Conservation (phyloP, 2,329 filamentous ascomycete genomes). For the Aspergillus luchuensis region DNA sequence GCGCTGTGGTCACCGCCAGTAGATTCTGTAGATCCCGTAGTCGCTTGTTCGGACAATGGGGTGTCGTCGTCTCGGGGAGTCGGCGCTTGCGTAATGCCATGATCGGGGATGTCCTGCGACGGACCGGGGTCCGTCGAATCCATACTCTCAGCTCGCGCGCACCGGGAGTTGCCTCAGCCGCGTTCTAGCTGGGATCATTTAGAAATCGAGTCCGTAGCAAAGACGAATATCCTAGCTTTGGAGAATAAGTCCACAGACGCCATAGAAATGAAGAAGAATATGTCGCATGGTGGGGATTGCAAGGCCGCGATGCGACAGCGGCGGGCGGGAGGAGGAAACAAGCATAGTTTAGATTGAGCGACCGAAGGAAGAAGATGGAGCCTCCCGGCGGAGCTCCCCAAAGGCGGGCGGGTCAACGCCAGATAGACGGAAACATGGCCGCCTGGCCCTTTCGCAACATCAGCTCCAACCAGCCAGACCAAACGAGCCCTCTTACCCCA, state of each 20-base stretch:
- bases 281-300: not conserved
- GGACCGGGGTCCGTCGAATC: conserved; percentile 11
- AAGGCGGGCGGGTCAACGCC: conserved; percentile 7
- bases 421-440: conserved; percentile 11
- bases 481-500: conserved; percentile 7
- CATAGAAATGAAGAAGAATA: not conserved
- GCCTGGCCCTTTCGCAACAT: not conserved
- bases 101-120: conserved; percentile 6
- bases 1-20: conserved; percentile 21
- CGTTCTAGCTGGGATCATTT: not conserved
- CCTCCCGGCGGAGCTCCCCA: conserved; percentile 1
- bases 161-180: conserved; percentile 13
- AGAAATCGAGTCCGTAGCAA: not conserved
- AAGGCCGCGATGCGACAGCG: not conserved
- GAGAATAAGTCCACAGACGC: not conserved
- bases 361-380: not conserved
- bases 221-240: not conserved
- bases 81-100: not conserved
- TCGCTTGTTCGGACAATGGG: conserved; percentile 13
- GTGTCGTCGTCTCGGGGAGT: conserved; percentile 6
- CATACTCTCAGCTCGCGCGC: conserved; percentile 17
- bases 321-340: not conserved
- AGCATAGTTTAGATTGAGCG: not conserved
- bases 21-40: conserved; percentile 17
- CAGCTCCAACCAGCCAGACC: conserved; percentile 3